Conservation (phyloP, 2,329 filamentous ascomycete species). For the Nigrospora oryzae region DNA sequence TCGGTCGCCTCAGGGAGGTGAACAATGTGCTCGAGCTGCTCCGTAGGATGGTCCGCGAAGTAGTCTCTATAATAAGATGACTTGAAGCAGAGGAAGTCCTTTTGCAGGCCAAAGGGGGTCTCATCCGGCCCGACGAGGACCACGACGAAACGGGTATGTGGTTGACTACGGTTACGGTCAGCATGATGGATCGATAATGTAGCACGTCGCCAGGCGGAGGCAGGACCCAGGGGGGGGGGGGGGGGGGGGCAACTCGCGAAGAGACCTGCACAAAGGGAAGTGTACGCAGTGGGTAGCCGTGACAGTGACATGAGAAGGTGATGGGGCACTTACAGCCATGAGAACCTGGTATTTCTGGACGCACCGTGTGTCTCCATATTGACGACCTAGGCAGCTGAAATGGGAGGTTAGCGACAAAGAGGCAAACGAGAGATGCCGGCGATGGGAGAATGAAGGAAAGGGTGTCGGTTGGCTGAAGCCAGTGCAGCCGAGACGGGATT, state of each 20-base stretch:
- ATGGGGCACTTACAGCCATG: not conserved
- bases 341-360: not conserved
- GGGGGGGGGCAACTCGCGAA: no score
- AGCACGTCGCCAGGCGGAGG: not conserved
- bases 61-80: slow-evolving; percentile 38
- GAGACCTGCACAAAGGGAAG: no score
- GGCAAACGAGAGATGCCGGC: no score
- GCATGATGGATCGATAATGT: no score
- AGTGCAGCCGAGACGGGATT: no score
- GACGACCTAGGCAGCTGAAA: not conserved
- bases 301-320: not conserved
- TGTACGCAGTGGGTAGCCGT: no score
- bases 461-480: no score
- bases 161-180: slow-evolving; percentile 28
- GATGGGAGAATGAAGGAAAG: no score
- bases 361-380: not conserved
- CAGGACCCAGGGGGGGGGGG: not conserved
- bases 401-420: no score
- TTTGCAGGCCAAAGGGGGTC: slow-evolving; percentile 48
- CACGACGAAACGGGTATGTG: slow-evolving; percentile 48
- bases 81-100: slow-evolving; percentile 46
- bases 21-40: slow-evolving; percentile 40
- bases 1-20: slow-evolving; percentile 36
- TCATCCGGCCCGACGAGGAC: slow-evolving; percentile 43
- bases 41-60: slow-evolving; percentile 27